Percentiles rank a stretch among this genome's conserved stretches.
phyloP scores from a whole-genome alignment of 306 rosid genomes.

The Trifolium dubium region DNA sequence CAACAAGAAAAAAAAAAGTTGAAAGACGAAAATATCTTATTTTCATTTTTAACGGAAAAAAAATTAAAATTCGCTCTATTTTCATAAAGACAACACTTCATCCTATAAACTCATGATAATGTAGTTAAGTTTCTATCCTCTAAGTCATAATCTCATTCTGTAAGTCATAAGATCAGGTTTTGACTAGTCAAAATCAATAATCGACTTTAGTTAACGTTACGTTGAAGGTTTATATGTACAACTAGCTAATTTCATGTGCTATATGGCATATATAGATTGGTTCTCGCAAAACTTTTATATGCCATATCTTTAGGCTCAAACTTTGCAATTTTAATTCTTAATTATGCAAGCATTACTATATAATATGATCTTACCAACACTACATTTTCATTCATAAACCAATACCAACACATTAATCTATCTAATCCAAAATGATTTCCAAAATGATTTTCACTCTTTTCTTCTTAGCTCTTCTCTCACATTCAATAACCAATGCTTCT shows the following conservation, averaged over 20 bases:
- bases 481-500: slow-evolving; percentile 45
- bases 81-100: too few species aligned
- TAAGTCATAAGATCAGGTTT: not conserved
- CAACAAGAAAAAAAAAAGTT: too few species aligned
- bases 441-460: slow-evolving; percentile 52
- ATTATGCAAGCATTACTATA: not conserved
- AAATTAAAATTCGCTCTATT: too few species aligned
- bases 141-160: not conserved
- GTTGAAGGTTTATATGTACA: slow-evolving; percentile 8
- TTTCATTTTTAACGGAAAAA: too few species aligned
- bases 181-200: not conserved
- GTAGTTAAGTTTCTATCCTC: not conserved
- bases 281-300: too few species aligned
- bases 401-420: not conserved
- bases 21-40: too few species aligned
- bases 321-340: slow-evolving; percentile 18
- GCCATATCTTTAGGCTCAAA: slow-evolving; percentile 44
- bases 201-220: slow-evolving; percentile 19
- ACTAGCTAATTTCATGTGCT: not conserved
- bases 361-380: not conserved
- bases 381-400: not conserved
- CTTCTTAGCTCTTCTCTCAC: slow-evolving; percentile 48
- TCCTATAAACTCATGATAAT: not conserved
- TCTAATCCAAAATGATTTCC: too few species aligned
- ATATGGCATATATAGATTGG: too few species aligned